Percentiles rank a stretch among this genome's conserved stretches.
Conservation (phyloP, 352 stramenopile genomes). For the Globisporangium apiculatum region DNA sequence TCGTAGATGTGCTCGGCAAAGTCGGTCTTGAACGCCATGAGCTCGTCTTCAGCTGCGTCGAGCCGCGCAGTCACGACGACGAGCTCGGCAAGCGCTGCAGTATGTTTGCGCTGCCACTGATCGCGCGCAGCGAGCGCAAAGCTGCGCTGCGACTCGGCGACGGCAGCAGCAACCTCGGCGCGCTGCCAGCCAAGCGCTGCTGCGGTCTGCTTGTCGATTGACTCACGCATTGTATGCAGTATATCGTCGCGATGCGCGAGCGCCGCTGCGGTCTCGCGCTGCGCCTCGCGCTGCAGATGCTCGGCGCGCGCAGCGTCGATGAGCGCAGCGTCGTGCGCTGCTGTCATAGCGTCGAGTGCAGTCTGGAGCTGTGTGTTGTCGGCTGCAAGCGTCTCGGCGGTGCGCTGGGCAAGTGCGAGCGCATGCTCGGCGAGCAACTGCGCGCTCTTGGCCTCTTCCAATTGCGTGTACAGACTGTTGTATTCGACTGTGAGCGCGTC, state of each 20-base stretch:
- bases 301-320: constrained; percentile 28
- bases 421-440: constrained; percentile 12
- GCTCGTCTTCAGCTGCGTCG: constrained; percentile 34
- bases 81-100: constrained; percentile 35
- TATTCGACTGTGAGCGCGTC: constrained; percentile 24
- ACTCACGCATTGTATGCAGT: constrained; percentile 34
- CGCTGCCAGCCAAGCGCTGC: constrained; percentile 41
- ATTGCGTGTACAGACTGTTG: constrained; percentile 22
- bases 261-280: constrained; percentile 22
- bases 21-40: constrained; percentile 50
- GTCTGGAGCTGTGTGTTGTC: constrained; percentile 11
- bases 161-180: constrained; percentile 44
- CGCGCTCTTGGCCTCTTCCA: constrained; percentile 43
- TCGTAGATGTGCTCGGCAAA: constrained; percentile 64
- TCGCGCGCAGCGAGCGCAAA: constrained; percentile 55
- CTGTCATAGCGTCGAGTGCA: constrained; percentile 11
- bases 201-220: constrained; percentile 35
- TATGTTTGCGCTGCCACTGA: constrained; percentile 33
- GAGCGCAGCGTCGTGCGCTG: constrained; percentile 17
- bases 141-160: constrained; percentile 64
- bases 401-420: constrained; percentile 4
- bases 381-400: constrained; percentile 2
- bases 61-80: constrained; percentile 38
- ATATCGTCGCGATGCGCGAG: constrained; percentile 44
- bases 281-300: constrained; percentile 16